phyloP scores from a whole-genome alignment of 371 early-diverging fungal species.

The Circinella umbellata region DNA sequence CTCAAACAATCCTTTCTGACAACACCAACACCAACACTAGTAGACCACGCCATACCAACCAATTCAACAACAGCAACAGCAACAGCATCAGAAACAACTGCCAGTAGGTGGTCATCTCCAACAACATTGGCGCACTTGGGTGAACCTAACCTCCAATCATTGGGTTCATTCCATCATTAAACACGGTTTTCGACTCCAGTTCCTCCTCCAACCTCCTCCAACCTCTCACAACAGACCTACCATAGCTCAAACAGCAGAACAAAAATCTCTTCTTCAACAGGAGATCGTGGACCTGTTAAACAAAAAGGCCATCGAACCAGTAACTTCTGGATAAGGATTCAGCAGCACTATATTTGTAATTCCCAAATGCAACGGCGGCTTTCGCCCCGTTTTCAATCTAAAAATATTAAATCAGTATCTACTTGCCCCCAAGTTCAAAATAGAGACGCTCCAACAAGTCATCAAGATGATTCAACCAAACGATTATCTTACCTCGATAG shows the following conservation, averaged over 20 bases:
- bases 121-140: neutral
- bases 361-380: conserved; percentile 25
- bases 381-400: conserved; percentile 31
- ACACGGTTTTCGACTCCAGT: neutral
- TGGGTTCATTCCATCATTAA: conserved; percentile 1
- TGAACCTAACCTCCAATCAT: neutral
- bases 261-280: neutral
- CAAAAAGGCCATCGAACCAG: conserved; percentile 17
- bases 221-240: neutral
- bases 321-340: conserved; percentile 14
- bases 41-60: neutral
- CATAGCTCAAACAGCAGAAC: neutral
- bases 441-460: conserved; percentile 28
- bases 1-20: neutral
- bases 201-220: neutral
- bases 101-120: conserved; percentile 7
- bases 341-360: conserved; percentile 26
- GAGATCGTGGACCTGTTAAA: conserved; percentile 12
- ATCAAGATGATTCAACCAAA: conserved; percentile 20
- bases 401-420: conserved; percentile 23
- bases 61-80: neutral
- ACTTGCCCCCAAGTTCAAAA: conserved; percentile 25
- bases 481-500: conserved; percentile 24
- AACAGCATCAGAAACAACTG: neutral
- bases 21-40: neutral